phyloP scores from a whole-genome alignment of 352 stramenopile genomes.

The Globisporangium middletonii region DNA sequence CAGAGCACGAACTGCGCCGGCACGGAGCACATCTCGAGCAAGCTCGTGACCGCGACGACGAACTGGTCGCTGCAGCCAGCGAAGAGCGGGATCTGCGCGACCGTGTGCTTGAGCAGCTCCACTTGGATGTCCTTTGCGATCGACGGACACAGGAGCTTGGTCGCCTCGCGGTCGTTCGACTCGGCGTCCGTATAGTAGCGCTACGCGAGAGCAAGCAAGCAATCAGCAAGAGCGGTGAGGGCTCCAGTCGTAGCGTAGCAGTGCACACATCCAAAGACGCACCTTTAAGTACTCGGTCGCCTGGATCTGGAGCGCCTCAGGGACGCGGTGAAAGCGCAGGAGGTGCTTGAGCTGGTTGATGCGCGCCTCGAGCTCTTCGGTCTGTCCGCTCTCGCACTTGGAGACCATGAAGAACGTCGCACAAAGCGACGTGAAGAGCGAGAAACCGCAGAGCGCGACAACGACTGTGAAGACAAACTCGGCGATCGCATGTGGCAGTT shows the following conservation, averaged over 20 bases:
- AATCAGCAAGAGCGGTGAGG: not conserved
- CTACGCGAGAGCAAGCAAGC: not conserved
- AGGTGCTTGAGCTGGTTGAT: conserved; percentile 67
- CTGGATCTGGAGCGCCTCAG: conserved; percentile 35
- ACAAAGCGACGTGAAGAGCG: conserved; percentile 57
- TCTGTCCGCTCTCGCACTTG: conserved; percentile 53
- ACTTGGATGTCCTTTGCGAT: conserved; percentile 75
- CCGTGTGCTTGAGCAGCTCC: conserved; percentile 52
- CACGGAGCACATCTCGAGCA: conserved; percentile 59
- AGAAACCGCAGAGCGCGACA: conserved; percentile 43
- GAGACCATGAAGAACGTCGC: conserved; percentile 65
- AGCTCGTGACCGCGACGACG: conserved; percentile 52
- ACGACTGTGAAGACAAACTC: conserved; percentile 47
- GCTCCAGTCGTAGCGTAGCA: no score
- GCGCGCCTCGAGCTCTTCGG: conserved; percentile 34
- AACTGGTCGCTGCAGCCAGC: conserved; percentile 53
- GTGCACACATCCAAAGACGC: not conserved
- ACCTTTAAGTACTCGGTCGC: conserved; percentile 57
- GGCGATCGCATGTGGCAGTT: conserved; percentile 21
- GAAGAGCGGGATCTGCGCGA: conserved; percentile 58
- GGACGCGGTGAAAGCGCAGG: conserved; percentile 55
- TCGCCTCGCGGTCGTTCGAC: conserved; percentile 55
- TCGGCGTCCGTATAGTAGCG: conserved; percentile 65
- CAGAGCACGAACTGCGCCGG: conserved; percentile 52
- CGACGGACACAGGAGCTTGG: conserved; percentile 62